phyloP scores from a whole-genome alignment of 192 early-diverging fungal genomes.

The Entomortierella lignicola region DNA sequence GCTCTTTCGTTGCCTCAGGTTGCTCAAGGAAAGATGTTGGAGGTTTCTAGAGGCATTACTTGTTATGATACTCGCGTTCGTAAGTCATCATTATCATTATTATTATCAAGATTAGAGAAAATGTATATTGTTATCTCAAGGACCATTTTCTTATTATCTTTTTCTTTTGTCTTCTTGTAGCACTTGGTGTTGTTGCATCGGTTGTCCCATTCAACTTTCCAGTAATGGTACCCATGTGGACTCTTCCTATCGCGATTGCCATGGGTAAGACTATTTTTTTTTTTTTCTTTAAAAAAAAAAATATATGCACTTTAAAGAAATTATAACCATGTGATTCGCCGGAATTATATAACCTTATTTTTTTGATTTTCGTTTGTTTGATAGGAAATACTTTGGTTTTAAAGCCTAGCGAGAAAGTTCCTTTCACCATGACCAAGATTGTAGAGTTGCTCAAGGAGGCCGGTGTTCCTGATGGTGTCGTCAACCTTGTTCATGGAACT shows the following conservation, averaged over 20 bases:
- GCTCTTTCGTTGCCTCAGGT: slow-evolving; percentile 75
- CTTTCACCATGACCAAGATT: slow-evolving; percentile 80
- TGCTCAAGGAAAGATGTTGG: slow-evolving; percentile 67
- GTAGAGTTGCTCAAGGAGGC: slow-evolving; percentile 66
- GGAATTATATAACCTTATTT: neutral
- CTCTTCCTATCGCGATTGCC: slow-evolving; percentile 79
- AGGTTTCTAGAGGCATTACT: slow-evolving; percentile 74
- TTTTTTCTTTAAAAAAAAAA: neutral
- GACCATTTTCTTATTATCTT: neutral
- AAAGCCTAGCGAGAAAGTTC: slow-evolving; percentile 87
- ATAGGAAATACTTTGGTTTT: slow-evolving; percentile 76
- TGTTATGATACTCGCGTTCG: slow-evolving; percentile 72
- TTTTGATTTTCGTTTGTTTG: neutral
- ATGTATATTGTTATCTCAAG: neutral
- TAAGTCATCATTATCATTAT: slow-evolving; percentile 11
- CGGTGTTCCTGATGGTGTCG: slow-evolving; percentile 78
- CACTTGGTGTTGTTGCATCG: slow-evolving; percentile 80
- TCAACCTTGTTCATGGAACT: slow-evolving; percentile 81
- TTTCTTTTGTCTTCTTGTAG: slow-evolving; percentile 6
- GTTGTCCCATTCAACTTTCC: slow-evolving; percentile 91
- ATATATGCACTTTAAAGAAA: no score
- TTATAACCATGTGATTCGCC: neutral
- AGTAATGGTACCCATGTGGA: slow-evolving; percentile 89
- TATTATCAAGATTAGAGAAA: no score
- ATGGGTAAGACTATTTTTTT: slow-evolving; percentile 31